Percentiles rank a stretch among this genome's conserved stretches.
phyloP scores from a whole-genome alignment of 78 protist genomes.

The Dictyostelium citrinum region DNA sequence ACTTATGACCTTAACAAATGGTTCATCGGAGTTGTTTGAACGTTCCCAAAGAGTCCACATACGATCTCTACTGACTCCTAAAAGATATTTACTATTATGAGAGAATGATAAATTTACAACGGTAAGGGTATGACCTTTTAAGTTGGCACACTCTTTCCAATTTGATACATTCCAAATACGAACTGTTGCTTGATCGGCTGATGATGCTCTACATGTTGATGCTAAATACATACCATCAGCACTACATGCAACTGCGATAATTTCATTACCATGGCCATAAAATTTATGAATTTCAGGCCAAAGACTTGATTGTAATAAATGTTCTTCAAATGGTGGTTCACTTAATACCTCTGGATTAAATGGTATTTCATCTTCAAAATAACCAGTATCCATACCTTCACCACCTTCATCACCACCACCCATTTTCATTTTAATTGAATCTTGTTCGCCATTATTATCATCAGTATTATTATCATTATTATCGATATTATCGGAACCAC shows the following conservation, averaged over 20 bases:
- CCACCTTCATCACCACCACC: constrained; percentile 30
- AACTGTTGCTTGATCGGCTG: constrained; percentile 69
- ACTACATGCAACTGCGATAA: constrained; percentile 62
- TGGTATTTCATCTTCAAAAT: constrained; percentile 47
- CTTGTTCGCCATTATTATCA: not conserved
- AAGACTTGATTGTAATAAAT: constrained; percentile 71
- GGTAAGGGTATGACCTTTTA: constrained; percentile 74
- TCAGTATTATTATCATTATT: not conserved
- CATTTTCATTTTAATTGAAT: not conserved
- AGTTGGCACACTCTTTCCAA: constrained; percentile 68
- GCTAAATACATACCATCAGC: constrained; percentile 59
- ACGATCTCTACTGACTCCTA: constrained; percentile 74
- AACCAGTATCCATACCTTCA: constrained; percentile 20
- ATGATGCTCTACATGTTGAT: constrained; percentile 65
- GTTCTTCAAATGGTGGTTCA: constrained; percentile 81
- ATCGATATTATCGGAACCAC: not conserved
- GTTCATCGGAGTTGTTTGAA: not conserved
- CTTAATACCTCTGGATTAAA: constrained; percentile 53
- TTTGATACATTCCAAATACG: constrained; percentile 72
- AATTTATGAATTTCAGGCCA: constrained; percentile 82
- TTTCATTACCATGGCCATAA: constrained; percentile 80
- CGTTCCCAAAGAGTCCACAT: constrained; percentile 65
- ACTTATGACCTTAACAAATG: constrained; percentile 19
- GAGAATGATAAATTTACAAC: constrained; percentile 75
- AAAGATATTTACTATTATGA: constrained; percentile 24